Percentiles rank a stretch among this genome's conserved stretches.
phyloP scores from a whole-genome alignment of 1,284 basidiomycete genomes.

The Cutaneotrichosporon cavernicola region DNA sequence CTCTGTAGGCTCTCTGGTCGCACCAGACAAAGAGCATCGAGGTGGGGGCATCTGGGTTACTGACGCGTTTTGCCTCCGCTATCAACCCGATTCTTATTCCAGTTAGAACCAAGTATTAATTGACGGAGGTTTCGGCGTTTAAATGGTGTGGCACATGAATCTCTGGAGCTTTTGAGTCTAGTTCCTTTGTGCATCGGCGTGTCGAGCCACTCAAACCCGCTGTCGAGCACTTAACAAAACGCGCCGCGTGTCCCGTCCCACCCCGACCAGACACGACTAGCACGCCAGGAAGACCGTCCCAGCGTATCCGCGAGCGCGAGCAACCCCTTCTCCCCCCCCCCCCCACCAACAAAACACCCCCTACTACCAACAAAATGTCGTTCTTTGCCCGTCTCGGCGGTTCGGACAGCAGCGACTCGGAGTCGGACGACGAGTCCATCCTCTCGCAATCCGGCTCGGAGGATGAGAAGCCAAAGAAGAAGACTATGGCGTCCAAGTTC shows the following conservation, averaged over 20 bases:
- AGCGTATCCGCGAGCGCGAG: slow-evolving; percentile 8
- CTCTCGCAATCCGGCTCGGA: slow-evolving; percentile 34
- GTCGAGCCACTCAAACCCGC: not conserved
- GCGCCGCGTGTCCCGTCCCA: slow-evolving; percentile 6
- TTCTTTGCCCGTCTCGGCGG: slow-evolving; percentile 49
- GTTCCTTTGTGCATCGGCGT: slow-evolving; percentile 1
- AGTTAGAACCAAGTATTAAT: not conserved
- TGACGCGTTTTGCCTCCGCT: not conserved
- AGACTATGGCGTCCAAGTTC: slow-evolving; percentile 40
- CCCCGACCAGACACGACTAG: slow-evolving; percentile 7
- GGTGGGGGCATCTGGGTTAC: too few relatives aligned
- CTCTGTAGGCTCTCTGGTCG: too few relatives aligned
- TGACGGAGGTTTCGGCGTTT: slow-evolving; percentile 6
- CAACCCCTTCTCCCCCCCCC: not conserved
- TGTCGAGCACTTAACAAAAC: slow-evolving; percentile 8
- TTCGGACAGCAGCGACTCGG: slow-evolving; percentile 40
- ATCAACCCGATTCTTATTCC: not conserved
- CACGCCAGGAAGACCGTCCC: not conserved
- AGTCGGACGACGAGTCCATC: slow-evolving; percentile 50
- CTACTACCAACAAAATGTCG: slow-evolving; percentile 18
- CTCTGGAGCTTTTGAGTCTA: not conserved
- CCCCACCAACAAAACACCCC: slow-evolving; percentile 4
- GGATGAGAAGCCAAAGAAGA: slow-evolving; percentile 40
- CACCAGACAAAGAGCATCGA: too few relatives aligned
- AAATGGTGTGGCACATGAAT: slow-evolving; percentile 2